Percentiles rank a stretch among this genome's conserved stretches.
phyloP scores from a whole-genome alignment of 768 basidiomycete species.

The Strobilomyces echinocephalus region DNA sequence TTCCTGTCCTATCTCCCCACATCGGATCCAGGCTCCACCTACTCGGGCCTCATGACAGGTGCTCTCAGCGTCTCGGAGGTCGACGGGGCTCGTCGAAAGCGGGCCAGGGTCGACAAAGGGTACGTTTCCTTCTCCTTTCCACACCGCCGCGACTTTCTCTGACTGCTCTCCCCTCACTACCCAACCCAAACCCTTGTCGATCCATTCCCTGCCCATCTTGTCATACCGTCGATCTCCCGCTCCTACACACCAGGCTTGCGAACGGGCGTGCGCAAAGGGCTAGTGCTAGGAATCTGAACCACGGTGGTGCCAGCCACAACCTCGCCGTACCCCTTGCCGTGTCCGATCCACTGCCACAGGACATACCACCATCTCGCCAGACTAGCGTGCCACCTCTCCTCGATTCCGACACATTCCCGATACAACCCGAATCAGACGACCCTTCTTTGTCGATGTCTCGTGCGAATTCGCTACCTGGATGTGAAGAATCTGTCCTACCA shows the following conservation, averaged over 20 bases:
- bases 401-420: slow-evolving; percentile 49
- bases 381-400: slow-evolving; percentile 38
- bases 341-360: slow-evolving; percentile 39
- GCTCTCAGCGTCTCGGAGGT: slow-evolving; percentile 53
- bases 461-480: slow-evolving; percentile 48
- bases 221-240: slow-evolving; percentile 11
- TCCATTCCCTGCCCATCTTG: slow-evolving; percentile 9
- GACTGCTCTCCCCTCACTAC: slow-evolving; percentile 20
- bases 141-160: slow-evolving; percentile 19
- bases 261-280: slow-evolving; percentile 71
- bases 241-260: slow-evolving; percentile 39
- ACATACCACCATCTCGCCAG: slow-evolving; percentile 35
- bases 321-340: slow-evolving; percentile 19
- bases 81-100: slow-evolving; percentile 67
- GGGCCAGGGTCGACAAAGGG: slow-evolving; percentile 70
- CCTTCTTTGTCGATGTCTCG: slow-evolving; percentile 51
- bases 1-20: slow-evolving; percentile 76
- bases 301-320: slow-evolving; percentile 34
- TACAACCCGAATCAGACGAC: slow-evolving; percentile 57
- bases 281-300: slow-evolving; percentile 61
- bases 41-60: slow-evolving; percentile 69
- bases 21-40: slow-evolving; percentile 85
- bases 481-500: slow-evolving; percentile 23
- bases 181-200: slow-evolving; percentile 29
- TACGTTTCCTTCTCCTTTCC: slow-evolving; percentile 38